phyloP scores from a whole-genome alignment of 192 early-diverging fungal species.

The Entomortierella lignicola region DNA sequence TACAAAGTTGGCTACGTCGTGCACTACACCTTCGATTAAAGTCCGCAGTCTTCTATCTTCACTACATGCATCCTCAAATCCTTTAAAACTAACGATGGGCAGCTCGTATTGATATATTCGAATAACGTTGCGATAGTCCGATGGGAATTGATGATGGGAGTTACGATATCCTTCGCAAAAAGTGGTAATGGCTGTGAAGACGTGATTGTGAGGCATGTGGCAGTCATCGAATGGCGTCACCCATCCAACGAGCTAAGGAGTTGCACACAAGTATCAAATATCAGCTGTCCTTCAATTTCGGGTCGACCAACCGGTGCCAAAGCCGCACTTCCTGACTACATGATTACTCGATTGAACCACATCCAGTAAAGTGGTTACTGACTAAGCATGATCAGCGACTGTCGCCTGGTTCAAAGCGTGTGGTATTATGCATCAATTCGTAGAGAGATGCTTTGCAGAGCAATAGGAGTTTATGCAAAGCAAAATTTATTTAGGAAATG shows the following conservation, averaged over 20 bases:
- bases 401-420: no score
- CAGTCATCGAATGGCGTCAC: conserved; percentile 87
- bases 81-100: conserved; percentile 74
- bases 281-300: no score
- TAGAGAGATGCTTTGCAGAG: no score
- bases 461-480: no score
- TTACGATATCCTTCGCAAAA: conserved; percentile 91
- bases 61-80: conserved; percentile 66
- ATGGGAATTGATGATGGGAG: conserved; percentile 91
- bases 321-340: no score
- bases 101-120: conserved; percentile 82
- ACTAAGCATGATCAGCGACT: no score
- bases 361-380: no score
- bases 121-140: conserved; percentile 90
- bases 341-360: no score
- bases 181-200: conserved; percentile 83
- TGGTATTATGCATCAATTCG: no score
- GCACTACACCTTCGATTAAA: conserved; percentile 85
- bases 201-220: conserved; percentile 87
- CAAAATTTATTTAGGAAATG: no score
- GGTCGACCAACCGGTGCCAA: no score
- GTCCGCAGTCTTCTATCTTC: conserved; percentile 78
- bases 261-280: no score
- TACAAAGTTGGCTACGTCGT: conserved; percentile 86
- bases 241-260: conserved; percentile 85